These are phyloP conservation scores for Euryodendron excelsum DNA, from an alignment of 148 eudicot species.

Conservation along the genomic window DNA sequence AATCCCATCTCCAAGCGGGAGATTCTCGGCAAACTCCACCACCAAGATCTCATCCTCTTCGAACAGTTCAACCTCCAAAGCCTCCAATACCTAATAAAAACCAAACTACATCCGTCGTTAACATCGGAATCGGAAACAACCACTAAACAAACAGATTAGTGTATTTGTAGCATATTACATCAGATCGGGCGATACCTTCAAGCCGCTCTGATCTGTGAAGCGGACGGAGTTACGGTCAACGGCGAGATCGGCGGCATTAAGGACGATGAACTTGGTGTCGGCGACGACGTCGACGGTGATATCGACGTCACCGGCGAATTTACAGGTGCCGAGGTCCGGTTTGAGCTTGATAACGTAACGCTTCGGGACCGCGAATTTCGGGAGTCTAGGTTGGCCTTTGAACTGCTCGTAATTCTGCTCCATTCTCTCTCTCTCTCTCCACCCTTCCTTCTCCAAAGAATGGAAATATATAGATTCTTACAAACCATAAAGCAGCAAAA, in stretches of 20 bases:
- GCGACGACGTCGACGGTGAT: constrained; percentile 62
- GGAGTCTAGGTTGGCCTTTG: constrained; percentile 71
- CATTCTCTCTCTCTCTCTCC: neutral
- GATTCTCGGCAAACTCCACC: constrained; percentile 62
- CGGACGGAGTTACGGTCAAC: constrained; percentile 49
- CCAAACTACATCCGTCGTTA: neutral
- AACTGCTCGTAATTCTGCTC: constrained; percentile 48
- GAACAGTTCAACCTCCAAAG: constrained; percentile 49
- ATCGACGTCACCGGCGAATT: constrained; percentile 62
- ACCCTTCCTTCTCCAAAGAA: too few species aligned
- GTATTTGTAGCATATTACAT: neutral
- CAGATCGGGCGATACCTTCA: constrained; percentile 40
- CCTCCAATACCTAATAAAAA: constrained; percentile 45
- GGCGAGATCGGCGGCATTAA: constrained; percentile 83
- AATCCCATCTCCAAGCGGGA: constrained; percentile 68
- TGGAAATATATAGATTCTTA: too few species aligned
- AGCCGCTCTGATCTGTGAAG: constrained; percentile 36
- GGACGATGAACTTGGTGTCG: constrained; percentile 61
- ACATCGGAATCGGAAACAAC: neutral
- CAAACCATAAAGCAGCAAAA: too few species aligned
- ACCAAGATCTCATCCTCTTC: constrained; percentile 80
- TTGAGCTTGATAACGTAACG: constrained; percentile 69
- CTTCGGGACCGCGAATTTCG: constrained; percentile 63
- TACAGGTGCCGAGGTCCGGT: constrained; percentile 75
- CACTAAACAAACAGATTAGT: neutral